phyloP scores from a whole-genome alignment of 163 green algal genomes.

The Scenedesmus sp. region DNA sequence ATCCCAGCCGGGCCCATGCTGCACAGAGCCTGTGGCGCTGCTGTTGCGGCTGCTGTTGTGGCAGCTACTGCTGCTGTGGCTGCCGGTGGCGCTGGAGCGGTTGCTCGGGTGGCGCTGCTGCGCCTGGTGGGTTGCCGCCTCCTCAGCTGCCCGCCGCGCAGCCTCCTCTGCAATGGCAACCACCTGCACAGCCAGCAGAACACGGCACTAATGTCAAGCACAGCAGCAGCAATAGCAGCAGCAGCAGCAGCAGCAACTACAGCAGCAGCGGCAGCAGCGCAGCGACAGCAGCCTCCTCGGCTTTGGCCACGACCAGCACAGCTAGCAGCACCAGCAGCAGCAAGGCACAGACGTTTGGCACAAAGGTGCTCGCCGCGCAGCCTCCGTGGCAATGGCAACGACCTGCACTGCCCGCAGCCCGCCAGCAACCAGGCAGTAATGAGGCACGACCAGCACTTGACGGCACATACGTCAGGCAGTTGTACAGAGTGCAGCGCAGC shows the following conservation, averaged over 20 bases:
- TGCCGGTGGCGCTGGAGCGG: neutral
- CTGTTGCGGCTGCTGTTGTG: neutral
- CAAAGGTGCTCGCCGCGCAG: neutral
- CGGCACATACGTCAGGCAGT: too few species aligned
- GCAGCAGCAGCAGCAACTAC: too few species aligned
- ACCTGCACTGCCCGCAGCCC: neutral
- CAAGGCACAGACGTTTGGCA: neutral
- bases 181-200: neutral
- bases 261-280: neutral
- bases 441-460: too few species aligned
- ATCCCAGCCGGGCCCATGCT: neutral
- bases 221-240: neutral
- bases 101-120: neutral
- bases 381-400: neutral
- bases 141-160: slow-evolving; percentile 27
- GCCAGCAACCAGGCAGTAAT: too few species aligned
- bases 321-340: neutral
- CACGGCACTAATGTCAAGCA: neutral
- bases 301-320: neutral
- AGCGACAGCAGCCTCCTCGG: neutral
- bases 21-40: neutral
- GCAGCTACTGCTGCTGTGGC: slow-evolving; percentile 5
- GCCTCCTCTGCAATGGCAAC: slow-evolving; percentile 38
- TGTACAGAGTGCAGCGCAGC: too few species aligned
- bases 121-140: neutral